These are phyloP conservation scores for Aspergillus spinulosporus DNA, from an alignment of 2,329 filamentous ascomycete genomes.

Conservation along the genomic window DNA sequence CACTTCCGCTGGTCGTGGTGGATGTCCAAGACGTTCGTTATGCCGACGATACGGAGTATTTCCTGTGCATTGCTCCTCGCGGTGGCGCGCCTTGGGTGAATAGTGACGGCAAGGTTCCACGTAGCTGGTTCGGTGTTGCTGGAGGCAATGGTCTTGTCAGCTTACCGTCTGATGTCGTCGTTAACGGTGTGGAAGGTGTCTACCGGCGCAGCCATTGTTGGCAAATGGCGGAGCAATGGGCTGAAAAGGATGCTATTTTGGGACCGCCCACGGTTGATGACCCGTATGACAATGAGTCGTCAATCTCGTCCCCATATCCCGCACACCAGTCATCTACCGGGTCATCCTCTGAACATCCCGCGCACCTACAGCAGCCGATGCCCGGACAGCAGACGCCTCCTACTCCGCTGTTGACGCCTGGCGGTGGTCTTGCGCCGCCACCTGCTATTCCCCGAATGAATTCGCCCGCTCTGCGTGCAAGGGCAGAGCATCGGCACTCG, in stretches of 20 bases:
- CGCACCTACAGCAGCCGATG: slow-evolving; percentile 24
- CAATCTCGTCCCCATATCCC: slow-evolving; percentile 40
- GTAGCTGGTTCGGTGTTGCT: slow-evolving; percentile 56
- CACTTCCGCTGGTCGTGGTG: slow-evolving; percentile 50
- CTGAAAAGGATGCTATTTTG: slow-evolving; percentile 42
- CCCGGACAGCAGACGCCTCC: slow-evolving; percentile 24
- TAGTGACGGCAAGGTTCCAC: slow-evolving; percentile 45
- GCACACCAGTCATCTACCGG: slow-evolving; percentile 40
- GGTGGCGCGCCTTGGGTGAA: slow-evolving; percentile 52
- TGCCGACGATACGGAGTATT: slow-evolving; percentile 51
- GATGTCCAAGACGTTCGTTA: slow-evolving; percentile 49
- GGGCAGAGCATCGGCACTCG: slow-evolving; percentile 43
- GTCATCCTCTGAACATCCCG: slow-evolving; percentile 34
- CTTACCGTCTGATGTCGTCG: slow-evolving; percentile 63
- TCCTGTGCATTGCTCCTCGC: slow-evolving; percentile 51
- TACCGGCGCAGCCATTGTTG: slow-evolving; percentile 71
- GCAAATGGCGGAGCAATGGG: slow-evolving; percentile 64
- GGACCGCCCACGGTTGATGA: slow-evolving; percentile 37
- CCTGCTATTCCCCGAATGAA: slow-evolving; percentile 38
- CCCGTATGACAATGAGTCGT: slow-evolving; percentile 40
- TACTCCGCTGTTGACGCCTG: slow-evolving; percentile 34
- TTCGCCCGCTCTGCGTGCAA: slow-evolving; percentile 32
- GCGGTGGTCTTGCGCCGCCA: slow-evolving; percentile 36
- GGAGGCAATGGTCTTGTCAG: slow-evolving; percentile 64
- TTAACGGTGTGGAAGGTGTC: slow-evolving; percentile 66